A percentile compares a stretch with the other conserved stretches of the same genome.
phyloP scores from a whole-genome alignment of 2,329 filamentous ascomycete genomes.

The Penicillium sp. region DNA sequence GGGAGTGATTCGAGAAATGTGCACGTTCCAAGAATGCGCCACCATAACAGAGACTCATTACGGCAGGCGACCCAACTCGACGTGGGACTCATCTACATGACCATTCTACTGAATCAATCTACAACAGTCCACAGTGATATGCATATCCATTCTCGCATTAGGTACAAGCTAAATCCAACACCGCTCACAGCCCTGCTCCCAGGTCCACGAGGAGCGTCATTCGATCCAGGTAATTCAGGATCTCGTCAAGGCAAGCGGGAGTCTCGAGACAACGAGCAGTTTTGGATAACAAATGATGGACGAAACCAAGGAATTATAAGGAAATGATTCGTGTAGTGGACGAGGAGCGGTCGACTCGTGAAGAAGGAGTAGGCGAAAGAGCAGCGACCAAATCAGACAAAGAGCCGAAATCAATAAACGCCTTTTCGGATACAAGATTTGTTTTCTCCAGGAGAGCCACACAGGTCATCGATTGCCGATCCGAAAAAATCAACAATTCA shows the following conservation, averaged over 20 bases:
- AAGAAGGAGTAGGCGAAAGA: neutral
- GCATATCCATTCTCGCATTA: slow-evolving; percentile 35
- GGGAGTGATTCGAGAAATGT: no score
- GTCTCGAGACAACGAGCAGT: slow-evolving; percentile 3
- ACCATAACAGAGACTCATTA: no score
- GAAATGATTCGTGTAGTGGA: slow-evolving; percentile 15
- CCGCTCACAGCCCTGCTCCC: slow-evolving; percentile 23
- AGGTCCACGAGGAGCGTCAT: slow-evolving; percentile 1
- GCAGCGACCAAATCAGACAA: slow-evolving; percentile 12
- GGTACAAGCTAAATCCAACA: slow-evolving; percentile 27
- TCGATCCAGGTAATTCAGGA: slow-evolving; percentile 3
- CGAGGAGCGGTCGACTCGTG: slow-evolving; percentile 19
- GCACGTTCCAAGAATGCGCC: no score
- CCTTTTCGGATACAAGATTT: slow-evolving; percentile 19
- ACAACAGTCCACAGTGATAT: slow-evolving; percentile 7
- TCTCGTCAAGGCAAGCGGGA: slow-evolving; percentile 1
- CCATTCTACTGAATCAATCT: neutral
- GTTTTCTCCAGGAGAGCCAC: neutral
- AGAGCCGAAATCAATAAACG: slow-evolving; percentile 23
- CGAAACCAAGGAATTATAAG: slow-evolving; percentile 10
- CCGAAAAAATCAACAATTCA: neutral
- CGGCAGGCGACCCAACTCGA: no score
- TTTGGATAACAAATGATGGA: neutral
- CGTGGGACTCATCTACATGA: no score
- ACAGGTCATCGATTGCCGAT: slow-evolving; percentile 3